A percentile compares a stretch with the other conserved stretches of the same genome.
phyloP scores from a whole-genome alignment of 768 basidiomycete species.

The Tylopilus sp. region DNA sequence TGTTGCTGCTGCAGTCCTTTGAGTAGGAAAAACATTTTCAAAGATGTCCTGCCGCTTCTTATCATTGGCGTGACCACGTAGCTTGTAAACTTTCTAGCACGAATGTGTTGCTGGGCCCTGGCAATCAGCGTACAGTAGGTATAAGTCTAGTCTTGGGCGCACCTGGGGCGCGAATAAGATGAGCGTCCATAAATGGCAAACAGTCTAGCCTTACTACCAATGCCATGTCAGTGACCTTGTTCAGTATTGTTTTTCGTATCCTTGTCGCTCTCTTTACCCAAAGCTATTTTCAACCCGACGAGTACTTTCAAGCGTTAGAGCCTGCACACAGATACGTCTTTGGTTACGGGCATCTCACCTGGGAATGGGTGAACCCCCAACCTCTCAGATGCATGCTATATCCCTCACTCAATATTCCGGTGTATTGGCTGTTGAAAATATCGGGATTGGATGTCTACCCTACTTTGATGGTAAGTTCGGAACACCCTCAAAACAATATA shows the following conservation, averaged over 20 bases:
- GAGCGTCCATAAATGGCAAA: background rate
- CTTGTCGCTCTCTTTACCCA: slow-evolving; percentile 64
- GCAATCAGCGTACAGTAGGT: too few relatives aligned
- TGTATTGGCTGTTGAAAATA: slow-evolving; percentile 67
- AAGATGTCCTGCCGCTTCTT: too few relatives aligned
- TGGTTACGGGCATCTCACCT: slow-evolving; percentile 88
- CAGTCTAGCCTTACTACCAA: too few relatives aligned
- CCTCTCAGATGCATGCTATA: slow-evolving; percentile 83
- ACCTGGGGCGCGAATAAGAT: too few relatives aligned
- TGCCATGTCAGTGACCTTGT: slow-evolving; percentile 11
- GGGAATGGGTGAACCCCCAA: slow-evolving; percentile 81
- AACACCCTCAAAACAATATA: background rate
- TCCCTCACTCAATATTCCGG: slow-evolving; percentile 74
- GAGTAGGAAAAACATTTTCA: too few relatives aligned
- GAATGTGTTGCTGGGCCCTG: too few relatives aligned
- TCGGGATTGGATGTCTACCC: slow-evolving; percentile 49
- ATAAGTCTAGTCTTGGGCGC: too few relatives aligned
- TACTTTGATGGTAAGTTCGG: slow-evolving; percentile 56
- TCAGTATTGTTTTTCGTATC: slow-evolving; percentile 52
- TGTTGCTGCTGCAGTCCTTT: background rate
- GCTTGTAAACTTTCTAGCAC: too few relatives aligned
- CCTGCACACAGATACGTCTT: slow-evolving; percentile 87
- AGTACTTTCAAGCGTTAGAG: slow-evolving; percentile 93
- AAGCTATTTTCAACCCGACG: slow-evolving; percentile 96
- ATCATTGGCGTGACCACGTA: too few relatives aligned